Evolutionary conservation across 2,329 filamentous ascomycete species (phyloP).

Genomic region (Phoma sp.): DNA sequence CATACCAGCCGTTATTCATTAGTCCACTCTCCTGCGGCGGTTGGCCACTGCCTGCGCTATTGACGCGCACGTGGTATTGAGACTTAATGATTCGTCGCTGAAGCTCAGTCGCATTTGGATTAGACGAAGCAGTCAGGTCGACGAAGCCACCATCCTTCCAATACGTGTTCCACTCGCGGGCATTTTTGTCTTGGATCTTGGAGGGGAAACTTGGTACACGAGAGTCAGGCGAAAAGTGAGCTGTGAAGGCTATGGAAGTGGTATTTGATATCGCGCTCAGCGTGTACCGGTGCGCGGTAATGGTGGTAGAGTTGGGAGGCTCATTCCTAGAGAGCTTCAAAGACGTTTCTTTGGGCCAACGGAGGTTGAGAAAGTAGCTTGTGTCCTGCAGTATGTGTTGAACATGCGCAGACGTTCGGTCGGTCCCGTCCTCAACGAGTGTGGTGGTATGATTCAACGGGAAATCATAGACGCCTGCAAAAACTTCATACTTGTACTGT

Average conservation of each 20-base stretch:
- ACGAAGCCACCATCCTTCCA: conserved; percentile 61
- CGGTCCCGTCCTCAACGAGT: conserved; percentile 33
- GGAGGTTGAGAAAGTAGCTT: conserved; percentile 52
- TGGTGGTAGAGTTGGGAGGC: conserved; percentile 53
- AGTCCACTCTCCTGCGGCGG: conserved; percentile 58
- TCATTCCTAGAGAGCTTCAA: conserved; percentile 46
- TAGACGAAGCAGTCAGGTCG: conserved; percentile 53
- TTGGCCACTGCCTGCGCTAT: conserved; percentile 57
- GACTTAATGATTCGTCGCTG: conserved; percentile 61
- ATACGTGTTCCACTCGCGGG: conserved; percentile 56
- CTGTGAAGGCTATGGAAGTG: conserved; percentile 28
- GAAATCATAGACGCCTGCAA: conserved; percentile 59
- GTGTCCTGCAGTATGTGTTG: conserved; percentile 54
- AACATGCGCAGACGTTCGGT: conserved; percentile 50
- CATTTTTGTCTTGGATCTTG: conserved; percentile 42
- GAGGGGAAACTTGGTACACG: conserved; percentile 27
- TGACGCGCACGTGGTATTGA: conserved; percentile 61
- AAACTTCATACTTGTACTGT: conserved; percentile 49
- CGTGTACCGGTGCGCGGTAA: conserved; percentile 40
- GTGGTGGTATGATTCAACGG: conserved; percentile 54
- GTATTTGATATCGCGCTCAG: conserved; percentile 10
- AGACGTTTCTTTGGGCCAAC: conserved; percentile 48
- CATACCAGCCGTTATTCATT: conserved; percentile 63
- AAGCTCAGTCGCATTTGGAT: conserved; percentile 56
- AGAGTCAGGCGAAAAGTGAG: conserved; percentile 36